Base-by-base conservation (phyloP, 2,329 filamentous ascomycete genomes). In the Fusarium nisikadoi region DNA sequence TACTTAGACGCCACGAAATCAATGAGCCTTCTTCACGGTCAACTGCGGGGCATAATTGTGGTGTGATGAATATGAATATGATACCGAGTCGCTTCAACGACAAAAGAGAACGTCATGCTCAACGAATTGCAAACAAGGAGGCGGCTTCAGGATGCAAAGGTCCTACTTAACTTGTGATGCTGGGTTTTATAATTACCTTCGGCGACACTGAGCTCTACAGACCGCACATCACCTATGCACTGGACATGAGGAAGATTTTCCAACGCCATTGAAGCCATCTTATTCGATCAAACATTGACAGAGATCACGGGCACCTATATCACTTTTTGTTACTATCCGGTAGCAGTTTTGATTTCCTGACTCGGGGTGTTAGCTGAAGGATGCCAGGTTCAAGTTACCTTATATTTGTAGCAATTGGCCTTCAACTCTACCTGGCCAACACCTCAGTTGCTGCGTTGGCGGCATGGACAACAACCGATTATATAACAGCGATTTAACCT, bases 1-100 rank as follows among this genome's bases (percentile, higher is more conserved):
- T 73, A 73, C 58, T 71, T 74, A 75, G 70, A 77, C 67, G 67
- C 60, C 57, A 69, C 59, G 68, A 63, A 75, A 75, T 77, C 61
- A 67, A 75, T 38, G 62, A 68, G 55, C 49, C 73, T 69, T 74
- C 53, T 52, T 55, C 36, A 46, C 27, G 27, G 49, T 45, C 49
- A 52, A 23, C 29, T 46, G 25, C n/a, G 29, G 39, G 41, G 25
- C 39, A 29, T 17, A 27, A 49, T 19, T 27, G 19, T 39, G 20
- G 29, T 23, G 41, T 62, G 53, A 27, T 47, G 46, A 46, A 58
- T 38, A 55, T 57, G 69, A 68, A 62, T 27, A 49, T 47, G 23
- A 50, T 56, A 35, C 16, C 27, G 47, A 33, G 39, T 55, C 38
- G 23, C 33, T 38, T 43, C 36, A 16, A 36, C 31, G 25, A 54